Evolutionary conservation across 768 basidiomycete species (phyloP).

Genomic region (Serendipita sp.): DNA sequence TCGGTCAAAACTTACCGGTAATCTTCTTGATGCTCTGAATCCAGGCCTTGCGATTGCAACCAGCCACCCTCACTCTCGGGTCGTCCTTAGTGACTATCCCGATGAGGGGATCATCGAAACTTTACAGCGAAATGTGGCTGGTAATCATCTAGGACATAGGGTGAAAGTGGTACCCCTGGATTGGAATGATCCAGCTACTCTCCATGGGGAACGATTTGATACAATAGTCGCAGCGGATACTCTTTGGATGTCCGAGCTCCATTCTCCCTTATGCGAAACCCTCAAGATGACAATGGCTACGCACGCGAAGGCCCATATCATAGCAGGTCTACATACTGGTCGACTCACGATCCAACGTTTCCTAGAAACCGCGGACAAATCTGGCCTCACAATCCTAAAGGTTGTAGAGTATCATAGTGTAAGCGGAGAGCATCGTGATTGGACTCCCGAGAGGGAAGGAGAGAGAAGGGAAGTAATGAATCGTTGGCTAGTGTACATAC

Average conservation of each 20-base stretch:
- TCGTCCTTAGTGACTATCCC: conserved; percentile 56
- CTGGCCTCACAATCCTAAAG: conserved; percentile 22
- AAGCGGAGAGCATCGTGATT: background rate
- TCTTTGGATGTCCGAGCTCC: conserved; percentile 54
- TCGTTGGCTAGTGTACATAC: background rate
- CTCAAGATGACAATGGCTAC: conserved; percentile 18
- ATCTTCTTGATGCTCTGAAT: background rate
- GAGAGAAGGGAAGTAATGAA: background rate
- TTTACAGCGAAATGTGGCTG: conserved; percentile 37
- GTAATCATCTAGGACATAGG: conserved; percentile 29
- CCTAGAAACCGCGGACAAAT: conserved; percentile 23
- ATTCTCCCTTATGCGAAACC: conserved; percentile 36
- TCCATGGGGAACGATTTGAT: conserved; percentile 31
- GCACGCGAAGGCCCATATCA: conserved; percentile 40
- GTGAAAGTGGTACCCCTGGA: conserved; percentile 37
- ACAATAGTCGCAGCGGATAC: conserved; percentile 60
- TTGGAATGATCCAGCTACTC: conserved; percentile 40
- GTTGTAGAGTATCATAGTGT: background rate
- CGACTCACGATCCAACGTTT: conserved; percentile 55
- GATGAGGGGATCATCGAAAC: conserved; percentile 44
- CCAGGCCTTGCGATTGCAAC: conserved; percentile 16
- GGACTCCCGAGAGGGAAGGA: background rate
- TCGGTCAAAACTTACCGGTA: no score
- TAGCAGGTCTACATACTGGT: conserved; percentile 64
- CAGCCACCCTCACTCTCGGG: conserved; percentile 18